Base-by-base conservation (phyloP, 306 rosid species). In the Prunus padus region DNA sequence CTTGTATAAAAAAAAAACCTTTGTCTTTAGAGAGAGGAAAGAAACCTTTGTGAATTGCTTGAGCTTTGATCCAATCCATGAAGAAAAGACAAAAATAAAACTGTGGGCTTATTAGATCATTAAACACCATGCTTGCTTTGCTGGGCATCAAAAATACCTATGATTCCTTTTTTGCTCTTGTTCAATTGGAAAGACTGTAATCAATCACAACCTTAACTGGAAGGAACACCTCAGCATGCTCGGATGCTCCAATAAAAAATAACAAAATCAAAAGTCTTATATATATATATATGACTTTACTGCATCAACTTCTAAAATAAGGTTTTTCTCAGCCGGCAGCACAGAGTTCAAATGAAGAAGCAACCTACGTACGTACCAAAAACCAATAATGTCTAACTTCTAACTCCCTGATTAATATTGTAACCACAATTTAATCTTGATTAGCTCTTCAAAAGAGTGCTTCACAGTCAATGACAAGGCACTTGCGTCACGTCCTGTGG, bases 251-350 rank as follows among this genome's bases (percentile, higher is more conserved):
- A 52, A 52, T 11, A 7, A 51, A 19, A 40, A 51, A 19, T 47
- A 8, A 30, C 28, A 6, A 15, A 18, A 11, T 25, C 66, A 40
- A 61, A 61, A 61, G 12, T 2, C 64, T 2, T 30, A 28, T 15
- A 7, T 37, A 37, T 30, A 28, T 15, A 7, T 37, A 37, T 7
- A 5, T 14, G n/a, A 12, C 15, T 7, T 8, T 28, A 18, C 30
- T 28, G 2, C 40, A 2, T 6, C n/a, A 23, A 11, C 15, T 18
- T 15, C 67, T 18, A 28, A 55, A 31, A 31, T 30, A 31, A 7
- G 46, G 6, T 18, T 63, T 57, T 16, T 63, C 45, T 63, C 18
- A 26, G 77, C 69, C 45, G 76, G 67, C 59, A 6, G 52, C 42
- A 4, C 1, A 20, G 12, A 55, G 9, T 7, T 8, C 12, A 55